Evolutionary conservation across 768 basidiomycete genomes (phyloP).

Genomic region (Russula olivacea): DNA sequence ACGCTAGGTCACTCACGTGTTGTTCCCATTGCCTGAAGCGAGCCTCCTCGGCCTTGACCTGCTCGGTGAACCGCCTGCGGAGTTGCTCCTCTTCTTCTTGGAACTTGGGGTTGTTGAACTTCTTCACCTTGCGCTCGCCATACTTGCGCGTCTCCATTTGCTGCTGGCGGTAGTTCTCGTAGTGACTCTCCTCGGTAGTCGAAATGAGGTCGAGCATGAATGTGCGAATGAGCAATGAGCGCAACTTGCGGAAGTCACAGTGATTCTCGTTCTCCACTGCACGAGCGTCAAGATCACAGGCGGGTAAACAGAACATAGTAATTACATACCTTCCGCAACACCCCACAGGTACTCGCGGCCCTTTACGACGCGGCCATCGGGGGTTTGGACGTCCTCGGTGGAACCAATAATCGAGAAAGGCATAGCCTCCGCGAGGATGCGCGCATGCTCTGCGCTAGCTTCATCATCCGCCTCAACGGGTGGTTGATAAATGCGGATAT

Average conservation of each 20-base stretch:
- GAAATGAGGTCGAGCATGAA: slow-evolving; percentile 98
- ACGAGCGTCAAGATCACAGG: not conserved
- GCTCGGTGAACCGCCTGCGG: slow-evolving; percentile 97
- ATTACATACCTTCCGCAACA: slow-evolving; percentile 85
- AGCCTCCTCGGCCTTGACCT: slow-evolving; percentile 97
- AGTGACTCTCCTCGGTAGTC: slow-evolving; percentile 92
- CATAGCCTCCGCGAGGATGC: slow-evolving; percentile 81
- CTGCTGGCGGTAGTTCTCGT: slow-evolving; percentile 95
- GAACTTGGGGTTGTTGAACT: slow-evolving; percentile 99
- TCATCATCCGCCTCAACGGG: slow-evolving; percentile 88
- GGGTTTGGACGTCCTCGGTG: slow-evolving; percentile 87
- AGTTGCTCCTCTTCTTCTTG: slow-evolving; percentile 98
- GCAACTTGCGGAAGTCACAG: slow-evolving; percentile 98
- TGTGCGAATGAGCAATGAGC: slow-evolving; percentile 90
- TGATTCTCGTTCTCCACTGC: slow-evolving; percentile 98
- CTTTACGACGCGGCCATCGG: slow-evolving; percentile 89
- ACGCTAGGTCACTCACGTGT: slow-evolving; percentile 55
- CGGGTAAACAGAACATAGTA: not conserved
- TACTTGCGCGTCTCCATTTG: slow-evolving; percentile 99
- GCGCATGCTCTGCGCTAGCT: slow-evolving; percentile 80
- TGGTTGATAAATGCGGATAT: slow-evolving; percentile 91
- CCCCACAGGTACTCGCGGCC: slow-evolving; percentile 99
- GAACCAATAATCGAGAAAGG: slow-evolving; percentile 99
- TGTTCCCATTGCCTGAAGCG: slow-evolving; percentile 99
- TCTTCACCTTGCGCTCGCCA: slow-evolving; percentile 97